Conservation (phyloP, 2,329 filamentous ascomycete genomes). For the Orbilia ellipsospora region DNA sequence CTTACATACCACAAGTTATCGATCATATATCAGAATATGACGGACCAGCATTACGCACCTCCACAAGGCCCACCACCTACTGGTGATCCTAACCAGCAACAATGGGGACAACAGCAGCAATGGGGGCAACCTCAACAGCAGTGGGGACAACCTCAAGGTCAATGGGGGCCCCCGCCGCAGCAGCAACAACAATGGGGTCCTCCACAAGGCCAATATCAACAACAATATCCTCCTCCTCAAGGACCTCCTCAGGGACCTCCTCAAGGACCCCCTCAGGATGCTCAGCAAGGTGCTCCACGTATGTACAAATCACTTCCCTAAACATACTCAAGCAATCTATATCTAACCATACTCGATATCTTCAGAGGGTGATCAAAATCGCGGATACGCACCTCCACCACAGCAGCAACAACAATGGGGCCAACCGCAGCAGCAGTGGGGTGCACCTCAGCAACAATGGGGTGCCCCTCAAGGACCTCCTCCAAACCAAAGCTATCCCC, state of each 20-base stretch:
- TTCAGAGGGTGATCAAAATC: constrained; percentile 25
- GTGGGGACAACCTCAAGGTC: constrained; percentile 23
- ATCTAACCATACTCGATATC: not conserved
- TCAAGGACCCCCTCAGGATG: constrained; percentile 2
- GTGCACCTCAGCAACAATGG: constrained; percentile 2
- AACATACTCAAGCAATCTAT: not conserved
- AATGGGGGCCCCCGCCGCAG: not conserved
- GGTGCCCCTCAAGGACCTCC: constrained; percentile 20
- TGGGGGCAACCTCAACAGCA: constrained; percentile 26
- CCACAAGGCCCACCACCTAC: constrained; percentile 16
- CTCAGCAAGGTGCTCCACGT: constrained; percentile 9
- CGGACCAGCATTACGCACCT: constrained; percentile 18
- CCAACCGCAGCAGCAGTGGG: not conserved
- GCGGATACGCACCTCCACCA: constrained; percentile 21
- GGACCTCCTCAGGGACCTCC: constrained; percentile 20
- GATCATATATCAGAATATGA: constrained; percentile 4
- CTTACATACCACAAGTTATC: no score
- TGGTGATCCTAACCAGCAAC: constrained; percentile 29
- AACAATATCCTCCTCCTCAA: constrained; percentile 4
- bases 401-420: constrained; percentile 15
- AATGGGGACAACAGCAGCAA: constrained; percentile 24
- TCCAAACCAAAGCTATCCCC: constrained; percentile 26
- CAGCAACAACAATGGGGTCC: constrained; percentile 1
- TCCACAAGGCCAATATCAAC: constrained; percentile 10
- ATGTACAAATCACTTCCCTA: not conserved